A percentile compares a stretch with the other conserved stretches of the same genome.
phyloP scores from a whole-genome alignment of 2,329 filamentous ascomycete species.

The Didymella exigua region DNA sequence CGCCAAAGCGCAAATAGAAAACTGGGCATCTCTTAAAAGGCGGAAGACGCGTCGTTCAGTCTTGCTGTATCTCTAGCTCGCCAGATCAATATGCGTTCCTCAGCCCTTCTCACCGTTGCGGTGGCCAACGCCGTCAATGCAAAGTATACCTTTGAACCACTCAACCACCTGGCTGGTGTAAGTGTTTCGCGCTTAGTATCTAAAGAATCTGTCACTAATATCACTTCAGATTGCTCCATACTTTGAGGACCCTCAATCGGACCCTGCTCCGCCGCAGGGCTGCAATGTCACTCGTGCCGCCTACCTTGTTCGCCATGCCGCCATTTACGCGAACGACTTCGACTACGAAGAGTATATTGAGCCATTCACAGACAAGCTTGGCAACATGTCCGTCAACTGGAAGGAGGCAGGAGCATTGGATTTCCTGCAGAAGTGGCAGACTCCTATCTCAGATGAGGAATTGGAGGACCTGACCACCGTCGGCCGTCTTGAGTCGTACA shows the following conservation, averaged over 20 bases:
- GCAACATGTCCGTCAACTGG: constrained; percentile 66
- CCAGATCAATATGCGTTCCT: constrained; percentile 22
- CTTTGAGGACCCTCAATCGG: constrained; percentile 56
- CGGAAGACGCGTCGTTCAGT: neutral
- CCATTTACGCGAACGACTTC: constrained; percentile 60
- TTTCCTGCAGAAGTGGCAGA: constrained; percentile 63
- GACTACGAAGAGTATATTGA: constrained; percentile 59
- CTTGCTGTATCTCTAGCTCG: neutral
- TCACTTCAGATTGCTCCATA: constrained; percentile 51
- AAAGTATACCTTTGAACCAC: constrained; percentile 54
- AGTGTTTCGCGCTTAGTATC: neutral
- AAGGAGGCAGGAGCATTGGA: constrained; percentile 59
- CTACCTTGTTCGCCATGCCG: constrained; percentile 58
- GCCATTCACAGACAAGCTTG: constrained; percentile 61
- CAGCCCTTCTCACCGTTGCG: constrained; percentile 30
- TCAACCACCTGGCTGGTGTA: constrained; percentile 56
- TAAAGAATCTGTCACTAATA: neutral
- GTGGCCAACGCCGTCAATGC: constrained; percentile 35
- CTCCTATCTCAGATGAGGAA: constrained; percentile 63
- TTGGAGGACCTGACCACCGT: constrained; percentile 65
- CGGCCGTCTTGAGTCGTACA: constrained; percentile 65
- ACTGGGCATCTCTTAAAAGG: constrained; percentile 1
- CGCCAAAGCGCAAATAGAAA: neutral
- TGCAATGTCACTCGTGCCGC: constrained; percentile 58
- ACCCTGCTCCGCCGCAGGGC: constrained; percentile 56